Conservation (phyloP, 352 stramenopile species). For the Phytophthora ohioensis region DNA sequence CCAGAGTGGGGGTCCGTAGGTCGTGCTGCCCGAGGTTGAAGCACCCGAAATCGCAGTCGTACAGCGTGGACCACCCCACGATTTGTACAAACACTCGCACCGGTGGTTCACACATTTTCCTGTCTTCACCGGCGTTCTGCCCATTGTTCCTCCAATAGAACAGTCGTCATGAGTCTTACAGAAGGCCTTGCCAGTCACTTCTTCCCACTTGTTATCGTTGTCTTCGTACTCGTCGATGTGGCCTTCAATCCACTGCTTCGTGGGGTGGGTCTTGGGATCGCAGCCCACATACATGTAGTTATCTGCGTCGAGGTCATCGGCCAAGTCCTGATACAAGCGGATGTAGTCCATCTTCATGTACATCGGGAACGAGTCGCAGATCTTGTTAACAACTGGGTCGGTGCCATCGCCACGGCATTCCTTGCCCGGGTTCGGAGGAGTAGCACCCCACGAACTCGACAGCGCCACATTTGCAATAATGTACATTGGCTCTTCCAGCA, state of each 20-base stretch:
- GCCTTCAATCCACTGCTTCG: conserved; percentile 62
- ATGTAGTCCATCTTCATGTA: conserved; percentile 70
- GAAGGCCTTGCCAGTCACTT: conserved; percentile 56
- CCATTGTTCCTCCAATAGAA: conserved; percentile 42
- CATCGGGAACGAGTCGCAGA: conserved; percentile 59
- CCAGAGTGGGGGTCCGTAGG: conserved; percentile 27
- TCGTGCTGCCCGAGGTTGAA: conserved; percentile 16
- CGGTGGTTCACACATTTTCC: conserved; percentile 55
- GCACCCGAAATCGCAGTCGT: conserved; percentile 22
- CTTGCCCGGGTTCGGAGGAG: conserved; percentile 31
- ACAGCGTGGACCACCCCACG: conserved; percentile 51
- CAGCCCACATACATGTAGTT: conserved; percentile 66
- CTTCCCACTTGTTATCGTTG: conserved; percentile 48
- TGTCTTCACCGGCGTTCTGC: conserved; percentile 37
- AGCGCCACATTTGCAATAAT: conserved; percentile 95
- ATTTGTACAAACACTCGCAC: conserved; percentile 50
- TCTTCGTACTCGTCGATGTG: conserved; percentile 71
- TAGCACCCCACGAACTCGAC: conserved; percentile 72
- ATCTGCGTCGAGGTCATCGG: conserved; percentile 38
- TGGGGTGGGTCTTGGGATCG: conserved; percentile 58
- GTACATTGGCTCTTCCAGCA: conserved; percentile 93
- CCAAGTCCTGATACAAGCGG: conserved; percentile 77
- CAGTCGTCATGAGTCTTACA: conserved; percentile 60
- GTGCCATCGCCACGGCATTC: conserved; percentile 38
- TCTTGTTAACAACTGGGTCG: conserved; percentile 50